Base-by-base conservation (phyloP, 2,329 filamentous ascomycete genomes). In the Colletotrichum siamense region DNA sequence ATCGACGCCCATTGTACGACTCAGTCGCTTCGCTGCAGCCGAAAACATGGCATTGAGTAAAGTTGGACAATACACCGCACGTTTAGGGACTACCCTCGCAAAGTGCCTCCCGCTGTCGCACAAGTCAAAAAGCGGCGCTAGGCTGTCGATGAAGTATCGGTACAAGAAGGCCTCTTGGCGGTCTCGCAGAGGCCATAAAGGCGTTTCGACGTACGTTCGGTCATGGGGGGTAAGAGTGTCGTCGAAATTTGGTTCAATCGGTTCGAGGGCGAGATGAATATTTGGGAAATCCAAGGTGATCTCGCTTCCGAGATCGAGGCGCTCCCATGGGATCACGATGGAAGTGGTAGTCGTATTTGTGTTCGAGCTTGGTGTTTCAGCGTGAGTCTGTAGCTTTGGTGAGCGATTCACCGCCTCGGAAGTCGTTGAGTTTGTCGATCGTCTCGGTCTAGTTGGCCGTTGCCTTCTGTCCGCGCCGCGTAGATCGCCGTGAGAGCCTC, bases 31-130 rank as follows among this genome's bases (percentile, higher is more conserved):
- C 30, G 81, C 80, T 8, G 81, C 81, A 49, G 79, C 81, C 24
- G 81, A 79, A 18, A 82, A 79, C 8, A 82, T 77, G 30, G 81
- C 80, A 18, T 82, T 81, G 78, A 82, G 78, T 10, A 82, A 73
- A 5, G 80, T 81, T 4, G 81, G 81, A 7, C 81, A 82, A 15
- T 73, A 74, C 8, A 79, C 78, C 10, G 81, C 81, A 67, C 81
- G 77, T 39, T 78, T 80, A 2, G 81, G 81, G 3, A 82, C 81
- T 10, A 82, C 78, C 0, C 79, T 81, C 26, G 81, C 80, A 65
- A 82, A 82, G 57, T 82, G 81, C 5, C 79, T 74, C 8, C 80
- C 81, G 28, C 76, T 79, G 13, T 82, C 81, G 63, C 81, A 82
- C 9, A 82, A 59, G 22, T 82, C 81, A 26, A 82, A 81, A 2